These are phyloP conservation scores for Blastobotrys apis DNA, from an alignment of 1,139 yeast species.

Conservation along the genomic window DNA sequence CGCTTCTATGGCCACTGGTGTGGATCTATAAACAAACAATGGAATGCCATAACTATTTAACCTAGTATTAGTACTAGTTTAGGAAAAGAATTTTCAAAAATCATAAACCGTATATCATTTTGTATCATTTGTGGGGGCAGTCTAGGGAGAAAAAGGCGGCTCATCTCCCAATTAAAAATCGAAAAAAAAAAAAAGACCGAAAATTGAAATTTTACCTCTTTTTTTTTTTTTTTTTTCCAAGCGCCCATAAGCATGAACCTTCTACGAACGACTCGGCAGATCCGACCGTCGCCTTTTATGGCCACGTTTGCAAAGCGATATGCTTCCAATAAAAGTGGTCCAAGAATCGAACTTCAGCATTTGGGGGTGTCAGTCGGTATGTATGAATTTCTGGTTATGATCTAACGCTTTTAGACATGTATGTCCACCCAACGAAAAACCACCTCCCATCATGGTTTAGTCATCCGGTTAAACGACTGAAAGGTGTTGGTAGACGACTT, in stretches of 20 bases:
- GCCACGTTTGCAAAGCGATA: slow-evolving; percentile 7
- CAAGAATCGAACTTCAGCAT: slow-evolving; percentile 25
- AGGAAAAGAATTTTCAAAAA: neutral
- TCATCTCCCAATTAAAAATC: too few relatives aligned
- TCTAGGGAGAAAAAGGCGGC: too few relatives aligned
- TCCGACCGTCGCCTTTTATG: neutral
- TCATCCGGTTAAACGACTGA: slow-evolving; percentile 41
- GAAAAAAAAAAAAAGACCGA: too few relatives aligned
- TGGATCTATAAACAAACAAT: slow-evolving; percentile 22
- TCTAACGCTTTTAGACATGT: too few relatives aligned
- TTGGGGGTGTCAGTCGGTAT: slow-evolving; percentile 29
- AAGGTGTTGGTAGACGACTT: slow-evolving; percentile 45
- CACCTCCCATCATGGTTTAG: slow-evolving; percentile 44
- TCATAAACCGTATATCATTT: neutral
- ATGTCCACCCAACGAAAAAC: slow-evolving; percentile 46
- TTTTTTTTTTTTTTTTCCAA: neutral
- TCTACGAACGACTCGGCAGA: neutral
- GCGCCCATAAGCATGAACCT: neutral
- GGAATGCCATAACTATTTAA: neutral
- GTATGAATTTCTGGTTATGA: too few relatives aligned
- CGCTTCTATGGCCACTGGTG: slow-evolving; percentile 29
- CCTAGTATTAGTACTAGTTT: neutral
- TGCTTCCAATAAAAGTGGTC: slow-evolving; percentile 14
- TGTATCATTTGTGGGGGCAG: neutral
- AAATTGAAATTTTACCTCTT: neutral